Percentiles rank a stretch among this genome's conserved stretches.
phyloP scores from a whole-genome alignment of 2,329 filamentous ascomycete species.

The Fusarium secorum region DNA sequence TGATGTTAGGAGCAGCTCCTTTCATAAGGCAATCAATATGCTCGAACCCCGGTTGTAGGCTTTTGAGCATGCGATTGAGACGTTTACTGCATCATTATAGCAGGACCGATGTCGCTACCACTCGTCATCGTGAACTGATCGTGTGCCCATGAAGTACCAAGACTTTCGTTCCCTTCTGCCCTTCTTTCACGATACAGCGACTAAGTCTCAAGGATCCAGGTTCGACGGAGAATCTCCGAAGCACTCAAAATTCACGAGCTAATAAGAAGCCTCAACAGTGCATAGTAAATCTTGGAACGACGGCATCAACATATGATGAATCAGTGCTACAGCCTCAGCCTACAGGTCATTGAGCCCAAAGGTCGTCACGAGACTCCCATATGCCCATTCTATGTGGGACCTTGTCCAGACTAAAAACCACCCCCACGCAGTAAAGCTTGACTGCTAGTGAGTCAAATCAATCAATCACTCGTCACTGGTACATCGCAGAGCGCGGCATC shows the following conservation, averaged over 20 bases:
- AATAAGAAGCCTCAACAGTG: not conserved
- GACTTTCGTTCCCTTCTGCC: not conserved
- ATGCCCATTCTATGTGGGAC: slow-evolving; percentile 26
- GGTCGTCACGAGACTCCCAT: slow-evolving; percentile 27
- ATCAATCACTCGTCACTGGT: not conserved
- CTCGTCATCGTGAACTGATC: not conserved
- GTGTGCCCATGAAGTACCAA: not conserved
- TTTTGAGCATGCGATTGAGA: not conserved
- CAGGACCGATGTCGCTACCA: not conserved
- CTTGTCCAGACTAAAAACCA: slow-evolving; percentile 3
- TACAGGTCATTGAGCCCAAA: slow-evolving; percentile 6
- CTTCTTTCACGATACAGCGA: not conserved
- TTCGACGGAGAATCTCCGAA: not conserved
- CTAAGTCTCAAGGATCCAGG: not conserved
- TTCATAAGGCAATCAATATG: not conserved
- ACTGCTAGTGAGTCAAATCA: slow-evolving; percentile 29
- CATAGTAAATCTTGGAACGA: not conserved
- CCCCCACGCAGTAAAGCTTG: slow-evolving; percentile 35
- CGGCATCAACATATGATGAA: not conserved
- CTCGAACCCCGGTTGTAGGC: not conserved
- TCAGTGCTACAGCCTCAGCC: not conserved
- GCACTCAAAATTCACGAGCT: not conserved
- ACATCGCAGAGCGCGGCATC: slow-evolving; percentile 30
- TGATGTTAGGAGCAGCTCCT: not conserved
- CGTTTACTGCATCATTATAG: not conserved